Percentiles rank a stretch among this genome's conserved stretches.
phyloP scores from a whole-genome alignment of 257 asterid species.

The Nicotiana undulata region DNA sequence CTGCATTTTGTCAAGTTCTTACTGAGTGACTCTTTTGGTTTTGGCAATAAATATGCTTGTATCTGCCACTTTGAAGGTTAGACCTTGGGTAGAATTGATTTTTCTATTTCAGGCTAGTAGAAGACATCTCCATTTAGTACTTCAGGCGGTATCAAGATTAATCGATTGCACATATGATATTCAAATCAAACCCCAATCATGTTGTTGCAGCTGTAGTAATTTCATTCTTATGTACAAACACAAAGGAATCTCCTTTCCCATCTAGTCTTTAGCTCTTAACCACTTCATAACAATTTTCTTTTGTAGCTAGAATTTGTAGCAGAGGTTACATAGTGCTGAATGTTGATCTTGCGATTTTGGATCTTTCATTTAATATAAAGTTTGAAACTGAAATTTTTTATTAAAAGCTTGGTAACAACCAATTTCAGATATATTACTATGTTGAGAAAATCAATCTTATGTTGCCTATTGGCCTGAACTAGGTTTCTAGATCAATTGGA shows the following conservation, averaged over 20 bases:
- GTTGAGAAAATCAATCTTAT: background rate
- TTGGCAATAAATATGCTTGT: background rate
- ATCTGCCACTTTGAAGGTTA: background rate
- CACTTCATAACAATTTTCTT: background rate
- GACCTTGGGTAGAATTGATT: background rate
- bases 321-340: background rate
- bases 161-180: background rate
- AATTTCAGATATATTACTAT: background rate
- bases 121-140: background rate
- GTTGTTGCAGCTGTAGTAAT: background rate
- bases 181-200: background rate
- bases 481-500: slow-evolving; percentile 39
- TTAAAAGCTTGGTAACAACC: background rate
- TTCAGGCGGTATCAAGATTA: background rate
- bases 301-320: background rate
- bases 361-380: background rate
- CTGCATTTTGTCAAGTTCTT: background rate
- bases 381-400: background rate
- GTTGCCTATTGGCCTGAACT: background rate
- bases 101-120: background rate
- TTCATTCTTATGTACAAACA: background rate
- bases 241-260: background rate
- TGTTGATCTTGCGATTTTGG: background rate
- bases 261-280: background rate
- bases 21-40: background rate